These are phyloP conservation scores for Luffa aegyptiaca DNA, from an alignment of 306 rosid species.

Conservation along the genomic window DNA sequence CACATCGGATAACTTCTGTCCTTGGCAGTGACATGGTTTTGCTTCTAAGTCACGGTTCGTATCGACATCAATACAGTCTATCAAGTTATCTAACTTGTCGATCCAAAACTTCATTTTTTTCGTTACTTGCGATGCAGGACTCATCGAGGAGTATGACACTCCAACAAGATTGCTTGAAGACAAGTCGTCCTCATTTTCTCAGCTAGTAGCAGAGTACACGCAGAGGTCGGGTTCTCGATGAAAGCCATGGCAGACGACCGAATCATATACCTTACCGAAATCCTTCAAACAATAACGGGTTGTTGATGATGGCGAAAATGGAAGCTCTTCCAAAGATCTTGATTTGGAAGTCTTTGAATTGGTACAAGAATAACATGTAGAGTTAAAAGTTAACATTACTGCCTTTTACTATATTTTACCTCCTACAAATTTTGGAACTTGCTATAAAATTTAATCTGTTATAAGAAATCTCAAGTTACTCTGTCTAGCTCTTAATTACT, in stretches of 20 bases:
- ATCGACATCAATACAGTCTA: neutral
- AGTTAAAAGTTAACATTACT: neutral
- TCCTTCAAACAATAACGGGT: neutral
- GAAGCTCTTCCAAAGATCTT: neutral
- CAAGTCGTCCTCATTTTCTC: slow-evolving; percentile 65
- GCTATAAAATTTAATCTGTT: too few species aligned
- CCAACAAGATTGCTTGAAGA: slow-evolving; percentile 58
- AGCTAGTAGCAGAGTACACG: slow-evolving; percentile 73
- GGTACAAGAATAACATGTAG: neutral
- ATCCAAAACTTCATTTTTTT: neutral
- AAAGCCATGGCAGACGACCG: neutral
- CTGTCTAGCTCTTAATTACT: too few species aligned
- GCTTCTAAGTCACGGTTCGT: slow-evolving; percentile 63
- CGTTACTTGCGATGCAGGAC: slow-evolving; percentile 32
- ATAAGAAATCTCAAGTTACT: too few species aligned
- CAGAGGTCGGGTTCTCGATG: slow-evolving; percentile 37
- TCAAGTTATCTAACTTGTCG: neutral
- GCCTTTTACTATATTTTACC: neutral
- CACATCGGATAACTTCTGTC: slow-evolving; percentile 81
- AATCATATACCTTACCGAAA: neutral
- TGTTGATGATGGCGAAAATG: neutral
- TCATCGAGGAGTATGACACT: slow-evolving; percentile 56
- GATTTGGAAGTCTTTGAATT: neutral
- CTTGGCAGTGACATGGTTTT: slow-evolving; percentile 73
- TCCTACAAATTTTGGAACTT: too few species aligned